Evolutionary conservation across 495 filamentous ascomycete genomes (phyloP), one percentile per base, ranked within the genome.

Genomic region (Xylaria intraflava): DNA sequence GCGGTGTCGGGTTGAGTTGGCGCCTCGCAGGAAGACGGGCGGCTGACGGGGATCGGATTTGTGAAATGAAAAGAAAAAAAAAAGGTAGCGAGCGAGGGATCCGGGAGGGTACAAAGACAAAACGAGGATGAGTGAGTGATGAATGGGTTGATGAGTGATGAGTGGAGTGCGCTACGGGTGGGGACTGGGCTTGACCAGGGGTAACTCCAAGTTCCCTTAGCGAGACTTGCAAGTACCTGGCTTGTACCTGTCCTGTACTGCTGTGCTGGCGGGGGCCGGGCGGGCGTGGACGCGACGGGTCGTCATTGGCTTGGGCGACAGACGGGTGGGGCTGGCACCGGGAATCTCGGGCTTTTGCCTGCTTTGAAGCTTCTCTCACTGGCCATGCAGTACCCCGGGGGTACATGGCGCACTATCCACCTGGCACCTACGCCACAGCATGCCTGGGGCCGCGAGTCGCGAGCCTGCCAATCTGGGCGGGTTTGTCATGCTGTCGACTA

Each of bases 21-120:
- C 42, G 36, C 49, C 52, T 55, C 52, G 36, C 52, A 55, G 45
- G 49, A 47, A 55, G 52, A 48, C 51, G n/a, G 51, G 31, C 31
- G 11, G 42, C 29, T 39, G 42, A 53, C 43, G 51, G 52, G 52
- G 52, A 55, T 48, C 44, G 36, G 42, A 45, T 22, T 38, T 38
- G 17, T 17, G 35, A 38, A 38, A 38, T 41, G 48, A 33, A 48
- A 54, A 46, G 46, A 54, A 47, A 46, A 38, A 40, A 45, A 53
- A 53, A 43, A 24, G 52, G 26, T 35, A 53, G 51, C 31, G 31
- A 53, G 42, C 19, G 51, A 53, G 38, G 49, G 38, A 42, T n/a
- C n/a, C n/a, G 35, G 24, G 46, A 45, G 33, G 52, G 35, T 38
- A n/a, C 6, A 35, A 41, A 23, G 42, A 53, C 30, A 46, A 24